Evolutionary conservation across 2,329 filamentous ascomycete genomes (phyloP).

Genomic region (Calcarisporium arbuscula): DNA sequence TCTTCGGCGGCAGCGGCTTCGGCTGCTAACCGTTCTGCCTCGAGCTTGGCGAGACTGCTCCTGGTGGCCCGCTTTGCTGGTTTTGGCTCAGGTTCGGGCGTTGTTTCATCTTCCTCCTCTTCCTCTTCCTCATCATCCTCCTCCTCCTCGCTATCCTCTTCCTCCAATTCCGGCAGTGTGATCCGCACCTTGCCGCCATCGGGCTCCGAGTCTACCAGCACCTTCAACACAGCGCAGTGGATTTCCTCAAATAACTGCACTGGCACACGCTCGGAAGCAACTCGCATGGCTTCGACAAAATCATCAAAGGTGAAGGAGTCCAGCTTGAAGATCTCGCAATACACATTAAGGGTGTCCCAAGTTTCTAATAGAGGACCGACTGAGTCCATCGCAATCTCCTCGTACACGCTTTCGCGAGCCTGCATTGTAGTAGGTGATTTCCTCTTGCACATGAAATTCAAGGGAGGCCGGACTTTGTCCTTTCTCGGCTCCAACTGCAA

Average conservation of each 20-base stretch:
- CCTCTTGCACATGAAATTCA: constrained; percentile 72
- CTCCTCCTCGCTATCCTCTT: constrained; percentile 62
- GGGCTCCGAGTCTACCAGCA: constrained; percentile 68
- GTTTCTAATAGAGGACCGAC: constrained; percentile 82
- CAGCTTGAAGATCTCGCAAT: constrained; percentile 86
- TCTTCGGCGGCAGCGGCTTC: constrained; percentile 51
- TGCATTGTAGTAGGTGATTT: constrained; percentile 47
- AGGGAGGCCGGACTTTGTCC: constrained; percentile 59
- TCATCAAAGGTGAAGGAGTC: constrained; percentile 99
- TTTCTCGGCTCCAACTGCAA: constrained; percentile 69
- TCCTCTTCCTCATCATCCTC: constrained; percentile 55
- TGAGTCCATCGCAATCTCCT: constrained; percentile 70
- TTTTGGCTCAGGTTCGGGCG: constrained; percentile 66
- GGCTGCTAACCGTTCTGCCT: constrained; percentile 61
- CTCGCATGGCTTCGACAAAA: constrained; percentile 80
- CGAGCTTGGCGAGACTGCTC: constrained; percentile 77
- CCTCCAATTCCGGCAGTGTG: constrained; percentile 66
- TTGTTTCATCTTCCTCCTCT: constrained; percentile 44
- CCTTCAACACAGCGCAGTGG: constrained; percentile 85
- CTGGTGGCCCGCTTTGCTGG: constrained; percentile 67
- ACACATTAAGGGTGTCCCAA: constrained; percentile 98
- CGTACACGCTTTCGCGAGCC: constrained; percentile 25
- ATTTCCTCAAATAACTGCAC: constrained; percentile 86
- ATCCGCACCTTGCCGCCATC: constrained; percentile 76
- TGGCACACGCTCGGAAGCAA: constrained; percentile 64